Evolutionary conservation across 805 yeast species (phyloP), one percentile per base, ranked within the genome.

Genomic region (Yarrowia sp.): DNA sequence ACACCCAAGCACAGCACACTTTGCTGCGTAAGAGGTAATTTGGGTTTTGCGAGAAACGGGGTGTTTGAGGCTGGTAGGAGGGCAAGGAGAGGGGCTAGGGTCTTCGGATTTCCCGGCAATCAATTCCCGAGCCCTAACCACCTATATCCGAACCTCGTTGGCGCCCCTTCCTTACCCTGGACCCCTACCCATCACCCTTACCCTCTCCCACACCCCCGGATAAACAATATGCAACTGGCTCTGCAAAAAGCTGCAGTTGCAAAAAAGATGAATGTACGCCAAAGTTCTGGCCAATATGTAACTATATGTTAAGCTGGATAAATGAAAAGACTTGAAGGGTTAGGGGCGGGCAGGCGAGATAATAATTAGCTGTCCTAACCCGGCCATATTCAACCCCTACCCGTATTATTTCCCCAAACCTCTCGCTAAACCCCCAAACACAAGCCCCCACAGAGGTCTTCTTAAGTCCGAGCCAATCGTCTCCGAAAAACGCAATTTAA

Each of bases 391-490:
- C 26, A 3, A 16, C 32, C 19, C 10, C 3, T 19, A 0, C 19
- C 11, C n/a, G n/a, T n/a, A n/a, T n/a, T n/a, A n/a, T n/a, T n/a
- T n/a, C n/a, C n/a, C n/a, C n/a, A n/a, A n/a, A n/a, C n/a, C n/a
- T n/a, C 24, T 11, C 35, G 4, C 32, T 26, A 7, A 14, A 14
- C 8, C 54, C 26, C 30, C 19, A 30, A 21, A 2, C 12, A 3
- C 14, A 8, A 26, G 30, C 40, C 7, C 28, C 21, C 16, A n/a
- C 24, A 36, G 3, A 17, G 14, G n/a, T 33, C 6, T 16, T 49
- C 35, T 38, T 54, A 54, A 38, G 46, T 54, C 61, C 46, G 61
- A 38, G 61, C 61, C 61, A 54, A 54, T 54, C 59, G 43, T 36
- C 41, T 51, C 59, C 59, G 59, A 51, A 51, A 36, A 51, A 51